A percentile compares a stretch with the other conserved stretches of the same genome.
These are phyloP conservation scores for Obba rivulosa DNA, from an alignment of 768 basidiomycete species.

Conservation along the genomic window DNA sequence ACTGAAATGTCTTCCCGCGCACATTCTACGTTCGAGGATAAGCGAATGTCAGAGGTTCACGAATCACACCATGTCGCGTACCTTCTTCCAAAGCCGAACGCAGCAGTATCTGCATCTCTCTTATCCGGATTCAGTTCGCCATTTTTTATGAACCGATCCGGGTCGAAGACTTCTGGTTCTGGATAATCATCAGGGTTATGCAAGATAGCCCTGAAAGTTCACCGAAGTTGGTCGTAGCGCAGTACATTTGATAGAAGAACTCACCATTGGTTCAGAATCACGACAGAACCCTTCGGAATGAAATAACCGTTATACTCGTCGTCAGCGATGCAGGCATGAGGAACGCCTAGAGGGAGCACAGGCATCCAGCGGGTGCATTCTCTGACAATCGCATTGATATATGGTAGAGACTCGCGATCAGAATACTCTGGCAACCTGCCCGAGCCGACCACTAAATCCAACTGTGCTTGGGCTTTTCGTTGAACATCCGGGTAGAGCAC, in stretches of 20 bases:
- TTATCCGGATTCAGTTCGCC: too few relatives aligned
- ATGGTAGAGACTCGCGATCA: constrained; percentile 48
- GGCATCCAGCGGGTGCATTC: constrained; percentile 4
- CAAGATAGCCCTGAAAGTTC: constrained; percentile 6
- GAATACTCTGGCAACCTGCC: constrained; percentile 48
- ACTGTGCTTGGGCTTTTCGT: constrained; percentile 51
- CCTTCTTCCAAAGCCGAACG: constrained; percentile 15
- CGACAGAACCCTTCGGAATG: constrained; percentile 9
- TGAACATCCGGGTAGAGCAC: constrained; percentile 7
- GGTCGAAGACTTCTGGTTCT: constrained; percentile 4
- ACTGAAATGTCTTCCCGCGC: too few relatives aligned
- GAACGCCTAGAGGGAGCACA: not conserved
- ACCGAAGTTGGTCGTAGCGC: not conserved
- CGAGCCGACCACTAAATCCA: constrained; percentile 47
- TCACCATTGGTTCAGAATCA: constrained; percentile 15
- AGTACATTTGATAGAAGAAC: not conserved
- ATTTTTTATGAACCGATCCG: constrained; percentile 12
- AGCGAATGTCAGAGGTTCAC: too few relatives aligned
- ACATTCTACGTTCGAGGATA: too few relatives aligned
- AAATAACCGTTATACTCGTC: not conserved
- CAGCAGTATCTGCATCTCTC: not conserved
- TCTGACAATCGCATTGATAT: constrained; percentile 25
- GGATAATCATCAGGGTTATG: constrained; percentile 4
- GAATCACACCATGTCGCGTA: not conserved
- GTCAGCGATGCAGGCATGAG: not conserved